Evolutionary conservation across 2,329 filamentous ascomycete species (phyloP).

Genomic region (Colletotrichum higginsianum): DNA sequence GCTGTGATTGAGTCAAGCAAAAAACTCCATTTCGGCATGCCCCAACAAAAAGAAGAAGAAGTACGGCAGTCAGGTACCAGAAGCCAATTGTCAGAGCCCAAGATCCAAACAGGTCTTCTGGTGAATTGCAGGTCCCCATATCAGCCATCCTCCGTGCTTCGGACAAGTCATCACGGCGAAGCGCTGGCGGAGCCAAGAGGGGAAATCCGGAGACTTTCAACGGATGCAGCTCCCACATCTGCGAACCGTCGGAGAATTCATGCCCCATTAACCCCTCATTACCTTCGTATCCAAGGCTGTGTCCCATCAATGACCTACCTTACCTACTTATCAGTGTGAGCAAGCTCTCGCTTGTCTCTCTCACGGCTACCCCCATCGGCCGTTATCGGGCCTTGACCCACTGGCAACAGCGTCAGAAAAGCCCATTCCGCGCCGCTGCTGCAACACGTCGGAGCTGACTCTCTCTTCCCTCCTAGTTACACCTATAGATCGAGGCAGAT

Average conservation of each 20-base stretch:
- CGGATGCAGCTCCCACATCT: background rate
- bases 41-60: background rate
- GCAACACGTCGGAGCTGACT: background rate
- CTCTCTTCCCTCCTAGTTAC: background rate
- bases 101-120: background rate
- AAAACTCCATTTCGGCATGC: conserved; percentile 7
- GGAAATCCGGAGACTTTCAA: too few relatives aligned
- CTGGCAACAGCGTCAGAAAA: background rate
- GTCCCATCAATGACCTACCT: too few relatives aligned
- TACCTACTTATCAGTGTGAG: too few relatives aligned
- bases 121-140: conserved; percentile 1
- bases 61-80: conserved; percentile 8
- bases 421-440: background rate
- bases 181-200: background rate
- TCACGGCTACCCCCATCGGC: background rate
- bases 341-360: background rate
- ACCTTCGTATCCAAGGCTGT: background rate
- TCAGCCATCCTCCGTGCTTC: background rate
- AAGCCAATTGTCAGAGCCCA: background rate
- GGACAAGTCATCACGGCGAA: background rate
- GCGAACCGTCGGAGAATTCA: conserved; percentile 6
- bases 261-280: background rate
- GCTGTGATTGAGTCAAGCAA: conserved; percentile 3
- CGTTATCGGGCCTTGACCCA: conserved; percentile 3
- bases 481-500: background rate